Evolutionary conservation across 805 yeast species (phyloP).

Genomic region (Yarrowia yakushimensis): DNA sequence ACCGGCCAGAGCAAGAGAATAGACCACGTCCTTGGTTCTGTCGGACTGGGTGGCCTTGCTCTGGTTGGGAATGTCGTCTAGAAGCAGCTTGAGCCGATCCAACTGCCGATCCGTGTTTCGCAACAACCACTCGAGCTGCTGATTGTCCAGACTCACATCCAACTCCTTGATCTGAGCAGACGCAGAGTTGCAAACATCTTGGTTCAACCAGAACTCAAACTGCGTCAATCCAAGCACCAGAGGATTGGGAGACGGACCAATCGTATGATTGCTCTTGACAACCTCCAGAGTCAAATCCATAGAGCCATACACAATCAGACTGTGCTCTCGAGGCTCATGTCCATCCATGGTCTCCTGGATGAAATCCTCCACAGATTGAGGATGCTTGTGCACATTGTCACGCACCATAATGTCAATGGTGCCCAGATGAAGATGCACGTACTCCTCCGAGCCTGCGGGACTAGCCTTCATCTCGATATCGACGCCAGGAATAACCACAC

Average conservation of each 20-base stretch:
- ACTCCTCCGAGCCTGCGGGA: constrained; percentile 25
- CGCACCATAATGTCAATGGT: constrained; percentile 29
- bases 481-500: constrained; percentile 49
- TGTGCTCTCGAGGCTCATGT: not conserved
- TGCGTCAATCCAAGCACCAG: constrained; percentile 34
- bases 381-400: constrained; percentile 20
- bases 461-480: constrained; percentile 34
- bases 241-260: constrained; percentile 29
- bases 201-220: constrained; percentile 39
- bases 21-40: constrained; percentile 38
- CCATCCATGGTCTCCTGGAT: constrained; percentile 26
- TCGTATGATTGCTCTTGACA: constrained; percentile 3
- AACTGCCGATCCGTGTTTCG: constrained; percentile 10
- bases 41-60: not conserved
- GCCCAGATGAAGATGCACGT: constrained; percentile 28
- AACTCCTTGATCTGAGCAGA: constrained; percentile 36
- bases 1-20: constrained; percentile 48
- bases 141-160: constrained; percentile 37
- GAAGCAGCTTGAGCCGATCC: not conserved
- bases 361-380: constrained; percentile 28
- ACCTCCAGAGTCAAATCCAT: constrained; percentile 23
- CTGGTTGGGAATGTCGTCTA: not conserved
- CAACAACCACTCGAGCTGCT: constrained; percentile 39
- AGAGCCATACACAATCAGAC: not conserved
- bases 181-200: constrained; percentile 28